These are phyloP conservation scores for Naganishia randhawae DNA, from an alignment of 768 basidiomycete species.

Conservation along the genomic window DNA sequence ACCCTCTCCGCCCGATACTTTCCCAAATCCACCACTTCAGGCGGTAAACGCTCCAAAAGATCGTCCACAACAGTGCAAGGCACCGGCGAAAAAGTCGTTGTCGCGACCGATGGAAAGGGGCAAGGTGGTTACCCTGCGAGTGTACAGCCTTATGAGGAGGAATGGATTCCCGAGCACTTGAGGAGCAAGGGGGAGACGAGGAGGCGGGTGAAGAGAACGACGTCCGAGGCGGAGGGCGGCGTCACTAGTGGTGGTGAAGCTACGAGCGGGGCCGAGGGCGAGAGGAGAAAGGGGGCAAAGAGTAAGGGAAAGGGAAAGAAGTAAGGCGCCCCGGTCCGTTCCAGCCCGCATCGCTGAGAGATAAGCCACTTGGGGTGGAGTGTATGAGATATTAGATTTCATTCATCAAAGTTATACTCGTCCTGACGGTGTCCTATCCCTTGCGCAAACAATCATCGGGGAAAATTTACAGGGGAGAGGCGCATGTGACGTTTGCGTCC, in stretches of 20 bases:
- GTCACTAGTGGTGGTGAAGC: slow-evolving; percentile 42
- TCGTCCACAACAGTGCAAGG: background rate
- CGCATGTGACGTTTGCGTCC: no score
- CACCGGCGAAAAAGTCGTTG: slow-evolving; percentile 32
- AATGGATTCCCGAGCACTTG: slow-evolving; percentile 52
- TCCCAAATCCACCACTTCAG: slow-evolving; percentile 26
- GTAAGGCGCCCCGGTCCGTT: background rate
- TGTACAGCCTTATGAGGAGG: slow-evolving; percentile 51
- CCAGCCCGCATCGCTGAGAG: no score
- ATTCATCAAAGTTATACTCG: no score
- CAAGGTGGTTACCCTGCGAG: slow-evolving; percentile 36
- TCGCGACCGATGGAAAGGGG: slow-evolving; percentile 33
- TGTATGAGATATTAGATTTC: no score
- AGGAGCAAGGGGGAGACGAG: slow-evolving; percentile 30
- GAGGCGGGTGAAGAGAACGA: slow-evolving; percentile 33
- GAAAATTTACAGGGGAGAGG: no score
- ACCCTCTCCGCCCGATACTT: slow-evolving; percentile 36
- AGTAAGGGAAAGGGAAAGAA: slow-evolving; percentile 28
- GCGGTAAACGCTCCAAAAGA: slow-evolving; percentile 22
- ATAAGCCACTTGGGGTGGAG: background rate
- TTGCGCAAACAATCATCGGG: no score
- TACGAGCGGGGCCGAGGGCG: slow-evolving; percentile 44
- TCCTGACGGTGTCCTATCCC: no score
- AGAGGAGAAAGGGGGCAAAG: slow-evolving; percentile 43
- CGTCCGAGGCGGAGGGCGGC: slow-evolving; percentile 36